A percentile compares a stretch with the other conserved stretches of the same genome.
Evolutionary conservation across 2,329 filamentous ascomycete genomes (phyloP).

Genomic region (Calonectria henricotiae): DNA sequence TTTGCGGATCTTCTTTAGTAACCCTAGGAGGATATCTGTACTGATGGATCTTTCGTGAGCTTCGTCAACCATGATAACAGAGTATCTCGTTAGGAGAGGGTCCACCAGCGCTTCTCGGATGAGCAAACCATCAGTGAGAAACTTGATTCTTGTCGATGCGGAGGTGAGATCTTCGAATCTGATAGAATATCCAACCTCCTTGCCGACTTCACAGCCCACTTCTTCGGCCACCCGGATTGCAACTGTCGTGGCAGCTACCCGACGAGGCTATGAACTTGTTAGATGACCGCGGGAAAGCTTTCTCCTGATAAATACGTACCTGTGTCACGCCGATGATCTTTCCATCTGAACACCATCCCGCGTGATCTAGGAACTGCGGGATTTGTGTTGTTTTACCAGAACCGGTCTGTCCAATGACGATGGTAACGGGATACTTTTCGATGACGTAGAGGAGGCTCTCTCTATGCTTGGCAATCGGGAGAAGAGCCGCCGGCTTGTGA

Average conservation of each 20-base stretch:
- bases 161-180: conserved; percentile 94
- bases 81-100: conserved; percentile 90
- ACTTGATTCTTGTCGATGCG: conserved; percentile 89
- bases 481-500: conserved; percentile 86
- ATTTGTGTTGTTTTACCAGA: conserved; percentile 97
- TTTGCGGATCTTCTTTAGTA: conserved; percentile 91
- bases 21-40: conserved; percentile 90
- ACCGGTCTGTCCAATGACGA: conserved; percentile 94
- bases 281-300: conserved; percentile 31
- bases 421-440: conserved; percentile 87
- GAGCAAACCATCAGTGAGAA: conserved; percentile 93
- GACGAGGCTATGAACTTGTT: conserved; percentile 77
- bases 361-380: conserved; percentile 89
- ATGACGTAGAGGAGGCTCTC: conserved; percentile 87
- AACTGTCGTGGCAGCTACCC: conserved; percentile 92
- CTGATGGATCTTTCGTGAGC: conserved; percentile 95
- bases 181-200: conserved; percentile 95
- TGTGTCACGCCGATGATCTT: conserved; percentile 92
- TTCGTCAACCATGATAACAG: conserved; percentile 97
- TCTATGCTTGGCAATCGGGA: conserved; percentile 90
- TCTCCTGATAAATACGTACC: conserved; percentile 67
- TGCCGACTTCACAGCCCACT: conserved; percentile 86
- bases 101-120: conserved; percentile 95
- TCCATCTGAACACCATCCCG: conserved; percentile 89
- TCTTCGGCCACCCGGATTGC: conserved; percentile 93